Base-by-base conservation (phyloP, 2,329 filamentous ascomycete species). In the Apiospora hydei region DNA sequence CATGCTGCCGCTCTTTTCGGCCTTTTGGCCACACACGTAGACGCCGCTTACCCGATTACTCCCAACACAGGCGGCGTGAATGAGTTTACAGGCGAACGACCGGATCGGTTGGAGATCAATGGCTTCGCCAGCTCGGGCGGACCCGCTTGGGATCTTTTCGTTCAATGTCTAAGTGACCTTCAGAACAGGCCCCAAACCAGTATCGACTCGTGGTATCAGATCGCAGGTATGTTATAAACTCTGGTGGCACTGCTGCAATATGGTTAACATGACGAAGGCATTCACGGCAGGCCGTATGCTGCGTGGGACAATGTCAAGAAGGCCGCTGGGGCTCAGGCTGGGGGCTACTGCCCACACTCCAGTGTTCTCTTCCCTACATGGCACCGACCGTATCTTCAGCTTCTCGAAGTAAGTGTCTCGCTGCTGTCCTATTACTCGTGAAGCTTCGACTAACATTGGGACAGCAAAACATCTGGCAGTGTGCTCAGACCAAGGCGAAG, bases 371-470 rank as follows among this genome's bases (percentile, higher is more conserved):
- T 80, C 69, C 72, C 75, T 10, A 77, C 76, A 61, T 80, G 78
- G 78, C 78, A 80, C 69, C 73, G 78, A 46, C 77, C 77, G 13
- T 80, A 80, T 51, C 70, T 79, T 57, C 47, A 73, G n/a, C 74
- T 79, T 30, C 67, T 78, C 16, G 77, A 80, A 74, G 77, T 78
- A 71, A 72, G 46, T 47, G 14, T 47, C n/a, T 11, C 44, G 14
- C 51, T 26, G 24, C 49, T 43, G n/a, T 16, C 38, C 38, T 5
- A 30, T 13, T 47, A 8, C 24, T 70, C 6, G 24, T 13, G 24
- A 14, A 51, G 38, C 34, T 38, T 38, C 73, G 75, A 43, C 74
- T 72, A 66, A 85, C 34, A n/a, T 41, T 4, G 13, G 11, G 3
- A 66, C 18, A 34, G 46, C 57, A 38, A 57, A 67, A 66, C 69